A percentile compares a stretch with the other conserved stretches of the same genome.
phyloP scores from a whole-genome alignment of 768 basidiomycete genomes.

The Mycena chlorophos region DNA sequence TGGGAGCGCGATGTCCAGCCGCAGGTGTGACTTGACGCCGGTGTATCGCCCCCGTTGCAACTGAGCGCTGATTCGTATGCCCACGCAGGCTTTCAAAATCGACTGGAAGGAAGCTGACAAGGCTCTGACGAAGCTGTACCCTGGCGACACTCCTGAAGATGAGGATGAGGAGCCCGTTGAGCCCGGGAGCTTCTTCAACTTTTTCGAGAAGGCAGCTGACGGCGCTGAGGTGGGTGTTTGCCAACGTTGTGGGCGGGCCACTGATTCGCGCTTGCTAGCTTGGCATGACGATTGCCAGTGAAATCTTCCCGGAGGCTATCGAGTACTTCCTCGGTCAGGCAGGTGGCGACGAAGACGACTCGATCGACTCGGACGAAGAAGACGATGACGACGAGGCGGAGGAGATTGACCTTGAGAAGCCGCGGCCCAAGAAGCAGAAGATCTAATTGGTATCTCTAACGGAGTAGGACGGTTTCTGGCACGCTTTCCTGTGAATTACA shows the following conservation, averaged over 20 bases:
- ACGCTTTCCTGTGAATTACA: no score
- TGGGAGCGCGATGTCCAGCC: slow-evolving; percentile 75
- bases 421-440: slow-evolving; percentile 72
- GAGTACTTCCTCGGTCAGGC: slow-evolving; percentile 77
- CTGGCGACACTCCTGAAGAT: slow-evolving; percentile 59
- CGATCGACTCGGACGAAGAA: slow-evolving; percentile 63
- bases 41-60: no score
- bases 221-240: slow-evolving; percentile 60
- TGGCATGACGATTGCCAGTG: slow-evolving; percentile 69
- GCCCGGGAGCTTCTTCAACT: slow-evolving; percentile 85
- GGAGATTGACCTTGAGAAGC: slow-evolving; percentile 88
- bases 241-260: neutral
- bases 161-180: slow-evolving; percentile 67
- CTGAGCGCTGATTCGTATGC: neutral
- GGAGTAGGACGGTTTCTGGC: no score
- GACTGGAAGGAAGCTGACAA: slow-evolving; percentile 80
- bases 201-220: slow-evolving; percentile 70
- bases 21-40: slow-evolving; percentile 54
- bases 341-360: slow-evolving; percentile 59
- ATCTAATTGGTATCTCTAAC: no score
- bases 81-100: slow-evolving; percentile 59
- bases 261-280: slow-evolving; percentile 51
- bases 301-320: slow-evolving; percentile 79
- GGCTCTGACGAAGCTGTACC: slow-evolving; percentile 78
- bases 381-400: slow-evolving; percentile 78